Percentiles rank a stretch among this genome's conserved stretches.
phyloP scores from a whole-genome alignment of 805 yeast species.

The Myxozyma monticola region DNA sequence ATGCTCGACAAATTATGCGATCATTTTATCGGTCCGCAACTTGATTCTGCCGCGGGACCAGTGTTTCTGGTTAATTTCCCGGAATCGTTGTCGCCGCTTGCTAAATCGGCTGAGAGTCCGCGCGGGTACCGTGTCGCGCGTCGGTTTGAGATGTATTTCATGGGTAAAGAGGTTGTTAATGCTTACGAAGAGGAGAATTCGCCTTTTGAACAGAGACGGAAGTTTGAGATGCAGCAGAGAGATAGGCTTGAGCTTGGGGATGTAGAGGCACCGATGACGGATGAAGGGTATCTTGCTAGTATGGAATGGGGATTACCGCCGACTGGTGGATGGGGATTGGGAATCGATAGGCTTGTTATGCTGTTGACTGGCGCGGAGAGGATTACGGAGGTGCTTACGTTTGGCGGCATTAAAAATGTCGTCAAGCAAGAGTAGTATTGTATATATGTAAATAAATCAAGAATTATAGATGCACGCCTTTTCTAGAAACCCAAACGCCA shows the following conservation, averaged over 20 bases:
- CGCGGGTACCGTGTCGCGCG: conserved; percentile 50
- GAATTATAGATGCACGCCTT: too few species aligned
- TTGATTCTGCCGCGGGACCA: conserved; percentile 50
- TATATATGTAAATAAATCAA: too few species aligned
- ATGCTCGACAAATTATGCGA: conserved; percentile 66
- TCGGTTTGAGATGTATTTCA: conserved; percentile 81
- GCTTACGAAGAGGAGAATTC: conserved; percentile 97
- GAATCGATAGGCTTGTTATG: conserved; percentile 87
- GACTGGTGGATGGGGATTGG: conserved; percentile 98
- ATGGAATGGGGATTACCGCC: conserved; percentile 97
- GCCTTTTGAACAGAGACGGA: conserved; percentile 66
- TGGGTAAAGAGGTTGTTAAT: conserved; percentile 79
- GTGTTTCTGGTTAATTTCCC: conserved; percentile 83
- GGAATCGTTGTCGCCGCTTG: conserved; percentile 77
- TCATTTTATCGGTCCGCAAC: conserved; percentile 62
- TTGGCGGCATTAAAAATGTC: conserved; percentile 74
- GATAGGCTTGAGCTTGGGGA: conserved; percentile 54
- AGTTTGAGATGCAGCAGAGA: conserved; percentile 60
- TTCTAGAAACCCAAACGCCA: too few species aligned
- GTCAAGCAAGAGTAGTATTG: conserved; percentile 49
- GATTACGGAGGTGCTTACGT: conserved; percentile 72
- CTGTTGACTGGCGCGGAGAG: conserved; percentile 61
- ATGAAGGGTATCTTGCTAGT: conserved; percentile 63
- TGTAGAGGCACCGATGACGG: conserved; percentile 67
- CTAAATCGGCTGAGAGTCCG: conserved; percentile 57